Conservation (phyloP, 1,139 yeast species). For the Yamadazyma siamensis region DNA sequence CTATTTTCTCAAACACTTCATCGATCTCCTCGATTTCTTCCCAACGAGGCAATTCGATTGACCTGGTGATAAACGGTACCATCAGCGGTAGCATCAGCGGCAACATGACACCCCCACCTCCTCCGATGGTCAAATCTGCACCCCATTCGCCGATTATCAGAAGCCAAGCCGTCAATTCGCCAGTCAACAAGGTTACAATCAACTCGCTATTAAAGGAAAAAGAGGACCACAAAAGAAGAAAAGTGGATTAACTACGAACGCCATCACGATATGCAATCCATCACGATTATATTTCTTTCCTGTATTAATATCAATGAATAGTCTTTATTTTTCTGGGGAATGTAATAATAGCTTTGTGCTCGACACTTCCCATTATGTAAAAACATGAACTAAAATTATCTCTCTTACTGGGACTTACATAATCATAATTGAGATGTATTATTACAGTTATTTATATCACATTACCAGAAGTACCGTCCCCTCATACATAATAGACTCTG, state of each 20-base stretch:
- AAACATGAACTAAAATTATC: too few relatives aligned
- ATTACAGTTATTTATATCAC: too few relatives aligned
- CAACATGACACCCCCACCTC: conserved; percentile 11
- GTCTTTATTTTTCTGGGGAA: too few relatives aligned
- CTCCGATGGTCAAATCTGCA: conserved; percentile 1
- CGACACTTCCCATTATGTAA: too few relatives aligned
- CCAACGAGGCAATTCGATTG: conserved; percentile 22
- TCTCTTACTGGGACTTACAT: too few relatives aligned
- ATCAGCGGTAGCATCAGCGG: conserved; percentile 9
- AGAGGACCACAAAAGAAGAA: conserved; percentile 14
- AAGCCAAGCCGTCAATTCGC: conserved; percentile 12
- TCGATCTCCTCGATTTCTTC: conserved; percentile 32
- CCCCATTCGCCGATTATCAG: conserved; percentile 16
- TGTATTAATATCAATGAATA: conserved; percentile 1
- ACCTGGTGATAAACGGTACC: too few relatives aligned
- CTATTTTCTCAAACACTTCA: conserved; percentile 33
- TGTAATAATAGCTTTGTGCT: too few relatives aligned
- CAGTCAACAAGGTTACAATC: conserved; percentile 25
- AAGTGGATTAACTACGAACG: conserved; percentile 7
- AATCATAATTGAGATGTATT: too few relatives aligned
- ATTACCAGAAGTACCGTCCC: too few relatives aligned
- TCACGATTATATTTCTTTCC: conserved; percentile 1
- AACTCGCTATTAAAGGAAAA: conserved; percentile 25
- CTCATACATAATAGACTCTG: too few relatives aligned
- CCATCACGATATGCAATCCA: too few relatives aligned